Base-by-base conservation (phyloP, 139 green algal genomes). In the Chlorella sp. region DNA sequence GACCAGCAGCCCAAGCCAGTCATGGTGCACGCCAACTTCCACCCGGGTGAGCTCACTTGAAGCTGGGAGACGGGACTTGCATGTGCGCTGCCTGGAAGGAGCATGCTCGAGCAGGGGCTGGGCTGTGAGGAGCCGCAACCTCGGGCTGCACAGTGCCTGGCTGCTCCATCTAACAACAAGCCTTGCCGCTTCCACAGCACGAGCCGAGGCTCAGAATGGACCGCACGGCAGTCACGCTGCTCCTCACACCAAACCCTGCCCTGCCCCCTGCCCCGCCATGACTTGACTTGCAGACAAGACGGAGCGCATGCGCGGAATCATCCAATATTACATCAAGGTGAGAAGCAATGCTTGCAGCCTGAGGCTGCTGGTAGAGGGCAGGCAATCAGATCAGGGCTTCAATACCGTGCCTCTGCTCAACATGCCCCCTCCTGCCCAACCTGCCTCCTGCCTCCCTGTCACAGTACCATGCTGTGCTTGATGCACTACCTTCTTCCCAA, bases 21-120 rank as follows among this genome's bases (percentile, higher is more conserved):
- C 5, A 96, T 96, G 92, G 92, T 96, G 37, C 94, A 98, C 89
- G 92, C 93, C 30, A 98, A 98, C 87, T 98, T 97, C 85, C 96
- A 97, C 87, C 95, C 97, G 14, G 96, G 98, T 91, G 97, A 98
- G 93, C 91, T 68, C 21, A 14, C 21, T 16, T 77, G 21, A 12
- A 78, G 19, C 30, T 36, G 30, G 71, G 30, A 34, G 28, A 11
- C 36, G 28, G 15, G 22, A 21, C 2, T 57, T 36, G 32, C 48
- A 2, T 2, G 34, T 37, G 14, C 26, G 48, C 48, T n/a, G n/a
- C n/a, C n/a, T n/a, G n/a, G n/a, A n/a, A n/a, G n/a, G n/a, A 14
- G n/a, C 19, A 22, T 82, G 76, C 34, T 82, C 37, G n/a, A 14
- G 32, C 76, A 19, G 92, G 53, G 11, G n/a, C 39, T 42, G 15